A percentile compares a stretch with the other conserved stretches of the same genome.
Conservation (phyloP, 495 filamentous ascomycete species). For the Trichoderma reesei region DNA sequence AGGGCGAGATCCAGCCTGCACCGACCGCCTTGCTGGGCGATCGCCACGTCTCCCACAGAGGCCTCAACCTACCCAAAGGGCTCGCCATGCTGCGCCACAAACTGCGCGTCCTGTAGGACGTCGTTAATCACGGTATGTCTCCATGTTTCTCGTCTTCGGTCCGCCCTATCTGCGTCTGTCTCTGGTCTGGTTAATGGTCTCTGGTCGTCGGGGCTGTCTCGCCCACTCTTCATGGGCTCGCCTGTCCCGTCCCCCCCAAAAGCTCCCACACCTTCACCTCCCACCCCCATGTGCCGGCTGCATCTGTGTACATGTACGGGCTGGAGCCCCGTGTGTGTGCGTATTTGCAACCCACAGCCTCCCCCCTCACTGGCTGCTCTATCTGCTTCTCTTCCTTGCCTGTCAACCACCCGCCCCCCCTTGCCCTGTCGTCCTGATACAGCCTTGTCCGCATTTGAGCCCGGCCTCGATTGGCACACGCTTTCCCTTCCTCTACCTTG, state of each 20-base stretch:
- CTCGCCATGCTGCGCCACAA: conserved; percentile 40
- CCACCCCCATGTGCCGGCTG: not conserved
- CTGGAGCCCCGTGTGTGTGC: not conserved
- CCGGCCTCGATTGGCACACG: conserved; percentile 5
- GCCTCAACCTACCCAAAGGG: conserved; percentile 33
- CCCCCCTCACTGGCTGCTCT: not conserved
- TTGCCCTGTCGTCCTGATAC: not conserved
- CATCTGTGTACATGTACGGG: not conserved
- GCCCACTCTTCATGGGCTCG: not conserved
- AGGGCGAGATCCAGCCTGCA: conserved; percentile 40
- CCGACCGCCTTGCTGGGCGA: conserved; percentile 34
- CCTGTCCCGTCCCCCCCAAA: not conserved
- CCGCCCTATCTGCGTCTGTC: conserved; percentile 13
- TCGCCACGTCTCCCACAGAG: conserved; percentile 21
- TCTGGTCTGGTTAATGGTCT: not conserved
- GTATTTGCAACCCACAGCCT: not conserved
- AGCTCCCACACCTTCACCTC: not conserved
- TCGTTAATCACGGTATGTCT: conserved; percentile 32
- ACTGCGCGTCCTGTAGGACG: conserved; percentile 32
- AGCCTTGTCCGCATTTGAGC: conserved; percentile 6
- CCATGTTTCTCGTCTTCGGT: not conserved
- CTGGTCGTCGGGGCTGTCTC: not conserved
- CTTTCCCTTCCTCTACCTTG: not conserved
- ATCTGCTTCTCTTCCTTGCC: not conserved
- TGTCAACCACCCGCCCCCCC: not conserved